Evolutionary conservation across 495 filamentous ascomycete species (phyloP).

Genomic region (Astrocystis sublimbata): DNA sequence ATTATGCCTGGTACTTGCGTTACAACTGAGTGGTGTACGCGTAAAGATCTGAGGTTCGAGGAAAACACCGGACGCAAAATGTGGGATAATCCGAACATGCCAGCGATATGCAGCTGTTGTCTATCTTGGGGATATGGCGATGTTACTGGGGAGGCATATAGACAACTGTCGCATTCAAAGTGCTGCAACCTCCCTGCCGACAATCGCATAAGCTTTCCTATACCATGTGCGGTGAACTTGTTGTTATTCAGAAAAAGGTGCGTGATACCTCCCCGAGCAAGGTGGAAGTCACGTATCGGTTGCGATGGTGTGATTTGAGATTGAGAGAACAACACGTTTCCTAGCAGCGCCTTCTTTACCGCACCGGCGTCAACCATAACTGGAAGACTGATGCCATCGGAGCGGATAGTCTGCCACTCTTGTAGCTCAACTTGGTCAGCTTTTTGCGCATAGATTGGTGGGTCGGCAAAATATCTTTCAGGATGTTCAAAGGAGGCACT

Average conservation of each 20-base stretch:
- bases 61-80: constrained; percentile 48
- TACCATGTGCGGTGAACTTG: constrained; percentile 29
- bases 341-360: constrained; percentile 32
- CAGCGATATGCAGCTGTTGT: constrained; percentile 29
- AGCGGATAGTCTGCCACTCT: constrained; percentile 30
- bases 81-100: constrained; percentile 39
- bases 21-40: constrained; percentile 51
- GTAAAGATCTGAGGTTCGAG: constrained; percentile 44
- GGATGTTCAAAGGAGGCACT: constrained; percentile 38
- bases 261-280: constrained; percentile 33
- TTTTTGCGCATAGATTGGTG: constrained; percentile 37
- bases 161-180: constrained; percentile 44
- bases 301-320: not conserved
- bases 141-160: constrained; percentile 6
- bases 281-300: constrained; percentile 4
- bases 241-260: constrained; percentile 48
- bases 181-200: constrained; percentile 42
- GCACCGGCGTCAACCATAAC: constrained; percentile 34
- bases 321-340: constrained; percentile 3
- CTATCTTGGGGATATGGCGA: not conserved
- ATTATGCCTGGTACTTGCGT: constrained; percentile 42
- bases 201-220: constrained; percentile 34
- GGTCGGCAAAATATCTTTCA: constrained; percentile 41
- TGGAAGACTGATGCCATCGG: constrained; percentile 33
- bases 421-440: constrained; percentile 19